These are phyloP conservation scores for Backusella sp. DNA, from an alignment of 192 early-diverging fungal genomes.

Conservation along the genomic window DNA sequence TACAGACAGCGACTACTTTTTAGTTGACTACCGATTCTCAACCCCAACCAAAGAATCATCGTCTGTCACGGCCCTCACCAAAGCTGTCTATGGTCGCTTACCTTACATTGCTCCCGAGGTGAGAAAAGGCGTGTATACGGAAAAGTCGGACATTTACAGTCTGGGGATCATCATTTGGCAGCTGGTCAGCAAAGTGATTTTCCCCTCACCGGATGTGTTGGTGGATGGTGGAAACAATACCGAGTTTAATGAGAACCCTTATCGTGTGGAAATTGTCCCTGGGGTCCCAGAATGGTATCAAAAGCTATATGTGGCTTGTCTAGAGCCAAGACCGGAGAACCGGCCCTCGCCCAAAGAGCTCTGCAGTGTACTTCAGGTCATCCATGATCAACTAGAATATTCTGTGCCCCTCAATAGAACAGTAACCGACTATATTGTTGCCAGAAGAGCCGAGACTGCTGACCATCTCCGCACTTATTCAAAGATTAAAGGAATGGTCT, in stretches of 20 bases:
- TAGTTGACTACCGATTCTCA: conserved; percentile 35
- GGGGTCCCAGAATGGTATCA: conserved; percentile 36
- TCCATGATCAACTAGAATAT: conserved; percentile 21
- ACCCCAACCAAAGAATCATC: conserved; percentile 28
- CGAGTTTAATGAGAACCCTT: conserved; percentile 9
- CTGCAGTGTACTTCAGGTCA: conserved; percentile 18
- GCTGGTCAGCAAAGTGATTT: conserved; percentile 39
- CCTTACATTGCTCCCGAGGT: conserved; percentile 56
- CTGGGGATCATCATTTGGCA: conserved; percentile 56
- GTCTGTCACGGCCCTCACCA: conserved; percentile 37
- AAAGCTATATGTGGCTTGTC: conserved; percentile 19
- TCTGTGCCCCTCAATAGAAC: conserved; percentile 15
- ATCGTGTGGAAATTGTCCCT: conserved; percentile 30
- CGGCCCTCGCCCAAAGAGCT: conserved; percentile 27
- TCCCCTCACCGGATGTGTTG: conserved; percentile 28
- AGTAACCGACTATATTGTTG: conserved; percentile 33
- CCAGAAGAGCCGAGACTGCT: conserved; percentile 24
- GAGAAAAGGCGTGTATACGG: conserved; percentile 47
- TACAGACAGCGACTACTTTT: conserved; percentile 35
- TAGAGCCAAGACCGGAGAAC: conserved; percentile 32
- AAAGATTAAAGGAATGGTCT: conserved; percentile 20
- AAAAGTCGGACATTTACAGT: conserved; percentile 52
- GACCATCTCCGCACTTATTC: conserved; percentile 22
- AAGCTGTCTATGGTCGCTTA: conserved; percentile 49
- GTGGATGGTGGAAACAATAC: conserved; percentile 9